Evolutionary conservation across 169 alveolate genomes (phyloP).

Genomic region (Eimeria sp.): DNA sequence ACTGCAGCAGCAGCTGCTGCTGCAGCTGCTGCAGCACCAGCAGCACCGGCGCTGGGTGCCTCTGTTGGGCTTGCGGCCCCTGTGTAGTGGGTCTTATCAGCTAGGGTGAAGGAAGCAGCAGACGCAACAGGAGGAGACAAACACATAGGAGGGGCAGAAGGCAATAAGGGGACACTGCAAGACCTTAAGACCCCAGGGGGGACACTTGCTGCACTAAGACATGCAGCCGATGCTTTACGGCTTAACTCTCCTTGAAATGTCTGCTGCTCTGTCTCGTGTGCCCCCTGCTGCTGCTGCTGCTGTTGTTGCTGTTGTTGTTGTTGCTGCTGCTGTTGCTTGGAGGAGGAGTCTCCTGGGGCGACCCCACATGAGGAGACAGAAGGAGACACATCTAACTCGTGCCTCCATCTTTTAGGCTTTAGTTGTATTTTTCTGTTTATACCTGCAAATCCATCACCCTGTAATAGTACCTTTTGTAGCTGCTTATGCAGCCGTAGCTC

Average conservation of each 20-base stretch:
- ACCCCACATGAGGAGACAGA: background rate
- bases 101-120: background rate
- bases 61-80: conserved; percentile 8
- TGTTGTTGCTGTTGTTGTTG: conserved; percentile 36
- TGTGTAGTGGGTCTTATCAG: background rate
- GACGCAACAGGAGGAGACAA: background rate
- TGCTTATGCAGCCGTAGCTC: conserved; percentile 88
- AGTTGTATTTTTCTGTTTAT: conserved; percentile 97
- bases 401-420: conserved; percentile 86
- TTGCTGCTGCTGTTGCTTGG: conserved; percentile 66
- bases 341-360: background rate
- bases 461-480: conserved; percentile 93
- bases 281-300: conserved; percentile 39
- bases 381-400: background rate
- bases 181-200: background rate
- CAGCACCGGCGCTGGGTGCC: background rate
- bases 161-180: conserved; percentile 42
- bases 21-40: conserved; percentile 49
- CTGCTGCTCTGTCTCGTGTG: background rate
- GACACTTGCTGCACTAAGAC: too few relatives aligned
- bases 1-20: conserved; percentile 71
- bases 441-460: conserved; percentile 97
- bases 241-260: too few relatives aligned
- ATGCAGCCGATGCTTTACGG: conserved; percentile 27
- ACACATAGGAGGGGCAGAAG: background rate